Base-by-base conservation (phyloP, 164 flowering plant genomes). In the Taxillus chinensis region DNA sequence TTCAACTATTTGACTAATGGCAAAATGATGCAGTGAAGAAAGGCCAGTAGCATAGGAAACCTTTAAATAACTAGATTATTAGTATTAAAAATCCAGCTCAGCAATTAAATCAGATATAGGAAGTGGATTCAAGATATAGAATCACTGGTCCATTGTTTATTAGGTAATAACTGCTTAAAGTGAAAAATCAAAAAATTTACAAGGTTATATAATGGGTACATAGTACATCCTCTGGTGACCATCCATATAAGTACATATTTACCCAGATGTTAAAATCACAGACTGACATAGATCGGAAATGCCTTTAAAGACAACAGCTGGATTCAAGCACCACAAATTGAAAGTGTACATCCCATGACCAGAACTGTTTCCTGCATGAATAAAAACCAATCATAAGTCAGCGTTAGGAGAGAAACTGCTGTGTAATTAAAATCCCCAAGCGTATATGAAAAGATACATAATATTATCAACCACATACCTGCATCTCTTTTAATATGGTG, bases 241-340 rank as follows among this genome's bases (percentile, higher is more conserved):
- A 11, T 11, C 52, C 15, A 49, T 37, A 53, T 43, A 51, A 56
- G 12, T 16, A 12, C 40, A 42, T 56, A 70, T 84, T 73, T 77
- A 90, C 98, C 98, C 99, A 39, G 99, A 93, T 70, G 99, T 90
- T 62, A 93, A 77, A 68, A 93, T 86, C 62, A 93, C 84, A 2
- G 99, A 90, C 64, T 84, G 69, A 51, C 92, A 82, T 67, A 75
- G 77, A 58, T 81, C 83, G 60, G 97, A 86, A 72, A 93, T 75
- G 59, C 82, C 89, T 75, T 67, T 84, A 71, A 93, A 93, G 43
- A 84, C 95, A 65, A 93, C 90, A 50, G 96, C 88, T 45, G 99
- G 99, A 75, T 89, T 87, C 77, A 93, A 66, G 83, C 97, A 93
- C 97, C 97, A 90, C 69, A 93, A 72, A 73, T 92, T 83, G 12